These are phyloP conservation scores for Tylopilus vinaceipallidus DNA, from an alignment of 768 basidiomycete species.

Conservation along the genomic window DNA sequence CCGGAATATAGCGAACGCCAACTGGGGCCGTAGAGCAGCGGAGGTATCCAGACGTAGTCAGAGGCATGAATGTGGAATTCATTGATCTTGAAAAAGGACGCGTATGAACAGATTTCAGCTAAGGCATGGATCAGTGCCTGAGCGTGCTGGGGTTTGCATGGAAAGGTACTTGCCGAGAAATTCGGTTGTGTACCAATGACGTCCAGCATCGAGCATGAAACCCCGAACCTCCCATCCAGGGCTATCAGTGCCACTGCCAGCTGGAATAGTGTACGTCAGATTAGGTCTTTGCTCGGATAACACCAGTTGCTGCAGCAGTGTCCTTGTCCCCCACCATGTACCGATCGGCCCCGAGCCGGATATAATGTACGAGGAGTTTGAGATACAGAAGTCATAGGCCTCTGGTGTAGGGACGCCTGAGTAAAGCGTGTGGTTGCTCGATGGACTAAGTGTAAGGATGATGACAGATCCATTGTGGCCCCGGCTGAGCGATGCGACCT, in stretches of 20 bases:
- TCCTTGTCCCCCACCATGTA: conserved; percentile 45
- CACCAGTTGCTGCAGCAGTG: conserved; percentile 40
- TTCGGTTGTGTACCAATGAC: conserved; percentile 41
- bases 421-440: conserved; percentile 32
- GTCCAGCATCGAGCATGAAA: conserved; percentile 46
- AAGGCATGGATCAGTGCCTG: neutral
- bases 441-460: conserved; percentile 30
- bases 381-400: conserved; percentile 38
- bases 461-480: conserved; percentile 19
- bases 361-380: conserved; percentile 30
- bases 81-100: conserved; percentile 46
- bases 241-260: conserved; percentile 36
- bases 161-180: conserved; percentile 33
- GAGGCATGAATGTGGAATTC: conserved; percentile 44
- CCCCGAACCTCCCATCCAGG: conserved; percentile 46
- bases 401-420: conserved; percentile 38
- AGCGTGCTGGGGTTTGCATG: neutral
- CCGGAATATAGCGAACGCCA: conserved; percentile 42
- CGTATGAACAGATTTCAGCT: conserved; percentile 45
- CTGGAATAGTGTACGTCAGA: conserved; percentile 24
- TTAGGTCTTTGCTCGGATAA: conserved; percentile 14
- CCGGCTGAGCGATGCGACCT: conserved; percentile 12
- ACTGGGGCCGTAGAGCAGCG: conserved; percentile 35
- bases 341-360: conserved; percentile 35
- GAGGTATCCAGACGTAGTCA: conserved; percentile 43